phyloP scores from a whole-genome alignment of 2,329 filamentous ascomycete species.

The Clarireedia paspali region DNA sequence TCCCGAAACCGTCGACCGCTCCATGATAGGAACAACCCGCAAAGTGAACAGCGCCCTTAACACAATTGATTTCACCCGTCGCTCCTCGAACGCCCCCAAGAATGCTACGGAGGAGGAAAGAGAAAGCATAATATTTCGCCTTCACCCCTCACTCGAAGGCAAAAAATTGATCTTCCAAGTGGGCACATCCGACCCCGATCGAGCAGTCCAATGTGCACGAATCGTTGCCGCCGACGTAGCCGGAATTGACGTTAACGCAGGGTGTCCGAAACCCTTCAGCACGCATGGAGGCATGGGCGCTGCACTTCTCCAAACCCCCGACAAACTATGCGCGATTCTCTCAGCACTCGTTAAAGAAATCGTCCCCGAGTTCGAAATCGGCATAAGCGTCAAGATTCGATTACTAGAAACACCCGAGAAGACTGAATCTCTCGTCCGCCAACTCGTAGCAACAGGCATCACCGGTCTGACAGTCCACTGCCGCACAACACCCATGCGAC shows the following conservation, averaged over 20 bases:
- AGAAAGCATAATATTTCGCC: constrained; percentile 72
- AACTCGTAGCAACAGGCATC: constrained; percentile 80
- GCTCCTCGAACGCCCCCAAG: constrained; percentile 61
- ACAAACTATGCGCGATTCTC: constrained; percentile 75
- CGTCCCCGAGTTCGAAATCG: constrained; percentile 70
- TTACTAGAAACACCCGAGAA: constrained; percentile 69
- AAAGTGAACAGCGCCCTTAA: constrained; percentile 67
- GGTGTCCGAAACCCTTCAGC: constrained; percentile 97
- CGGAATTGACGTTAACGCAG: constrained; percentile 94
- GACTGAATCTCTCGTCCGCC: constrained; percentile 70
- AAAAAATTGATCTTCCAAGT: constrained; percentile 81
- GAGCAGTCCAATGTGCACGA: constrained; percentile 76
- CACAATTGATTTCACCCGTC: constrained; percentile 78
- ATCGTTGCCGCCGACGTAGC: constrained; percentile 81
- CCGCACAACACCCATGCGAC: constrained; percentile 91
- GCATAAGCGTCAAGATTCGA: constrained; percentile 95
- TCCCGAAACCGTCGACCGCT: constrained; percentile 87
- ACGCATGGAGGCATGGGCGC: constrained; percentile 94
- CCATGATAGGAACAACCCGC: constrained; percentile 80
- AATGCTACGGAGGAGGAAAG: constrained; percentile 44
- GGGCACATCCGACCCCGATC: constrained; percentile 74
- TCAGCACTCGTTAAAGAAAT: constrained; percentile 75
- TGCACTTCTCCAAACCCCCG: constrained; percentile 76
- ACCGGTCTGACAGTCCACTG: constrained; percentile 90
- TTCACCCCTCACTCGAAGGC: constrained; percentile 71